phyloP scores from a whole-genome alignment of 495 filamentous ascomycete genomes.

The Chaetomium cochliodes region DNA sequence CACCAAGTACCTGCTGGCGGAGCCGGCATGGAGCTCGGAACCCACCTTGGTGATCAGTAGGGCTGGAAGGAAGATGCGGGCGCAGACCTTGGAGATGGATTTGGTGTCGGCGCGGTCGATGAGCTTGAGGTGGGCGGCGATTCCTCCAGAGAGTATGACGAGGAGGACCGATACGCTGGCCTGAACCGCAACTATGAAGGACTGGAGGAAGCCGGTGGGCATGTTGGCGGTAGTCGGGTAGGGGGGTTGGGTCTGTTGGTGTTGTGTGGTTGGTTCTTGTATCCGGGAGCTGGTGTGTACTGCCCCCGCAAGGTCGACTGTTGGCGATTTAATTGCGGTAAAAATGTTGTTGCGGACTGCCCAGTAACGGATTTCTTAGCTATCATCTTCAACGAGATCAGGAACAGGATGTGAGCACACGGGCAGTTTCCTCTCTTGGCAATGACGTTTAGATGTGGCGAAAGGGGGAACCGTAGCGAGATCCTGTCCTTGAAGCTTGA shows the following conservation, averaged over 20 bases:
- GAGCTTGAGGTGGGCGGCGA: conserved; percentile 57
- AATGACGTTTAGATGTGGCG: background rate
- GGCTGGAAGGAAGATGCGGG: conserved; percentile 68
- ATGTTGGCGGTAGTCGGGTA: conserved; percentile 11
- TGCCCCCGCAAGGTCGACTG: no score
- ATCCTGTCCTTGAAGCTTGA: no score
- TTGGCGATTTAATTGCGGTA: background rate
- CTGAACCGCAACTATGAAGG: conserved; percentile 69
- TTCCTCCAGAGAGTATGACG: conserved; percentile 63
- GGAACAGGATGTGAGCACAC: background rate
- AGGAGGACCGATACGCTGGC: conserved; percentile 68
- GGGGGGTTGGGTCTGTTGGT: background rate
- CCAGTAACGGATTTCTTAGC: background rate
- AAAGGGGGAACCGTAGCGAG: background rate
- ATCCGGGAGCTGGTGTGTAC: background rate
- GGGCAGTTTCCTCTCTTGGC: background rate
- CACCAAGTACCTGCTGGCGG: conserved; percentile 54
- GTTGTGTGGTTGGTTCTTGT: background rate
- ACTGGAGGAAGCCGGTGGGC: conserved; percentile 37
- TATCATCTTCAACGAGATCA: background rate
- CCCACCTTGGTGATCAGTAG: conserved; percentile 70
- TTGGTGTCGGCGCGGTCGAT: conserved; percentile 56
- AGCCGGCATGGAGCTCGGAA: conserved; percentile 58
- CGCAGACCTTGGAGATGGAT: conserved; percentile 64
- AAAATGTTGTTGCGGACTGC: background rate